Evolutionary conservation across 768 basidiomycete genomes (phyloP).

Genomic region (Suillus americanus): DNA sequence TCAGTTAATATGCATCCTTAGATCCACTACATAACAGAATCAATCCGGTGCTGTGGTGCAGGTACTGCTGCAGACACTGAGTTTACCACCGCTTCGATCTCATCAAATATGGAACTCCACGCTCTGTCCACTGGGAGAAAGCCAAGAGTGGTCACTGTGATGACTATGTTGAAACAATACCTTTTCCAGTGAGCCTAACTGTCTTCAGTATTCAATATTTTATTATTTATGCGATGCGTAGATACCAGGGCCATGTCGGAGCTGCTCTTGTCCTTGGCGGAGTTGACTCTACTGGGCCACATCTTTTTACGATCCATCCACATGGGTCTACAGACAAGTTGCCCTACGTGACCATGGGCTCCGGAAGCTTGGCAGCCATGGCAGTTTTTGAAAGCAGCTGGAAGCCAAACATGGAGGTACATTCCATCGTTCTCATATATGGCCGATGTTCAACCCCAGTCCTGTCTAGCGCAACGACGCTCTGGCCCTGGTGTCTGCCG

Average conservation of each 20-base stretch:
- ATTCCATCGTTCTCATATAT: conserved; percentile 19
- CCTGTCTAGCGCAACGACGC: conserved; percentile 71
- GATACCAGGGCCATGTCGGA: conserved; percentile 91
- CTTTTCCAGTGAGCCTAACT: conserved; percentile 68
- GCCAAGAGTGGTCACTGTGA: conserved; percentile 93
- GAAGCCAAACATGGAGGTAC: conserved; percentile 78
- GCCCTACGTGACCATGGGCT: conserved; percentile 99
- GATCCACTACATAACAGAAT: conserved; percentile 97
- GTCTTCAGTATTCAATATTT: neutral
- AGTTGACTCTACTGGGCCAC: conserved; percentile 91
- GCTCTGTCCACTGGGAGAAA: conserved; percentile 86
- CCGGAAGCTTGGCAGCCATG: conserved; percentile 96
- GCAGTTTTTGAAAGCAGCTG: conserved; percentile 92
- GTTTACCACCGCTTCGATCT: conserved; percentile 91
- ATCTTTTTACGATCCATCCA: conserved; percentile 93
- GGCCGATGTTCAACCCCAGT: neutral
- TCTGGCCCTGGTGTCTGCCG: conserved; percentile 77
- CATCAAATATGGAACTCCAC: conserved; percentile 94
- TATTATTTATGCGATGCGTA: conserved; percentile 27
- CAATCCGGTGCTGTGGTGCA: conserved; percentile 96
- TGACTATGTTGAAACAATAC: conserved; percentile 99
- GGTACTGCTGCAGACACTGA: conserved; percentile 99
- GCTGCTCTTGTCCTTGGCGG: conserved; percentile 96
- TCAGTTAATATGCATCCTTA: conserved; percentile 29
- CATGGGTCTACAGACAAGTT: conserved; percentile 99